Evolutionary conservation across 1,284 basidiomycete species (phyloP).

Genomic region (Trichosporon faecale): DNA sequence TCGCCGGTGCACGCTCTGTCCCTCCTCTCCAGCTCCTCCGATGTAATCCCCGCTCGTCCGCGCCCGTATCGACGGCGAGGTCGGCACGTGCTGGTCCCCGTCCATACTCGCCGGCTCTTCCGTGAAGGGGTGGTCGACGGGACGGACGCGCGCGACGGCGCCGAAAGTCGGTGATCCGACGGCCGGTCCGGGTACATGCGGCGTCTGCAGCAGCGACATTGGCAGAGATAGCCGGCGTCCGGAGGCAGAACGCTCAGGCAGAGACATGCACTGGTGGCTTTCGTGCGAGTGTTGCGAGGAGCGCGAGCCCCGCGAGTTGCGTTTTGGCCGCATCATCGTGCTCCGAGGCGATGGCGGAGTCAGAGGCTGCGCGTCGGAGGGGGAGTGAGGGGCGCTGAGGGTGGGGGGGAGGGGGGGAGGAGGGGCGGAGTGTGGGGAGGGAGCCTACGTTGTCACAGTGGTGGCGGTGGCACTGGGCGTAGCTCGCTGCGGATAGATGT

Average conservation of each 20-base stretch:
- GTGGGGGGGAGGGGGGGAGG: too few relatives aligned
- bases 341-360: background rate
- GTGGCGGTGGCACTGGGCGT: too few relatives aligned
- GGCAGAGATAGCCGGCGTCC: background rate
- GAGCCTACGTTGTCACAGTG: too few relatives aligned
- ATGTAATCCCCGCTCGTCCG: background rate
- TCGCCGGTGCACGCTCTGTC: background rate
- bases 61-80: background rate
- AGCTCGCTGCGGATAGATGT: too few relatives aligned
- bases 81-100: background rate
- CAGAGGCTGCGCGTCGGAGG: background rate
- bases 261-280: background rate
- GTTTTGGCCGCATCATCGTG: background rate
- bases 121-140: background rate
- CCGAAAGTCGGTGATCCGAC: background rate
- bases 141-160: background rate
- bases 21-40: background rate
- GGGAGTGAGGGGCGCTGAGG: background rate
- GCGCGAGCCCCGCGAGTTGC: background rate
- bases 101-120: background rate
- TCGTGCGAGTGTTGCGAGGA: background rate
- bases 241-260: background rate
- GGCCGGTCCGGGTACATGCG: background rate
- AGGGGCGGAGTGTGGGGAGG: too few relatives aligned
- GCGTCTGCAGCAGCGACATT: background rate